phyloP scores from a whole-genome alignment of 2,329 filamentous ascomycete genomes.

The Claviceps lovelessii region DNA sequence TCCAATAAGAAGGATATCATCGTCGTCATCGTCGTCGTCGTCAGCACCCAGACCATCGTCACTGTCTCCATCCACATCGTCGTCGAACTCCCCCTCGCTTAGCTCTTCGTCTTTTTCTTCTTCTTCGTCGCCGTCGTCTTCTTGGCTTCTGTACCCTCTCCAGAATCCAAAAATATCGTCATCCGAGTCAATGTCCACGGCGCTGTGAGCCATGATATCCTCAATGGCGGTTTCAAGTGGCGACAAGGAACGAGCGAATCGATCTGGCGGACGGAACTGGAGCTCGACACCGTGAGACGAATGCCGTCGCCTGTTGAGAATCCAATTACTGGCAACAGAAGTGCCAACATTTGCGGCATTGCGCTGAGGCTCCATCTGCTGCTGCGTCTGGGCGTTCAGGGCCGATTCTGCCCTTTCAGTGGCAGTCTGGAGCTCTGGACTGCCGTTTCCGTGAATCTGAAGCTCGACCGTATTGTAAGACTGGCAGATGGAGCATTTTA shows the following conservation, averaged over 20 bases:
- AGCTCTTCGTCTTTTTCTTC: constrained; percentile 28
- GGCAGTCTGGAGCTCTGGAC: constrained; percentile 14
- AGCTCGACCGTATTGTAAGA: constrained; percentile 58
- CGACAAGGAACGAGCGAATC: constrained; percentile 31
- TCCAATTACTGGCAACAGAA: constrained; percentile 2
- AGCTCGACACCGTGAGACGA: constrained; percentile 24
- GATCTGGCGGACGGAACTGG: constrained; percentile 21
- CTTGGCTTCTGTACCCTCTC: constrained; percentile 22
- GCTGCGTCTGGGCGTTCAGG: constrained; percentile 2
- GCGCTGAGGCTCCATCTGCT: constrained; percentile 1
- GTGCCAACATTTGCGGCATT: not conserved
- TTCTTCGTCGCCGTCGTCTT: constrained; percentile 28
- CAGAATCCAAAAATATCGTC: constrained; percentile 46
- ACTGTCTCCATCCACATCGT: constrained; percentile 29
- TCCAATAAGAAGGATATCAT: constrained; percentile 35
- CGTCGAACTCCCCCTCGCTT: constrained; percentile 30
- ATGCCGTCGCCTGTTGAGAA: constrained; percentile 22
- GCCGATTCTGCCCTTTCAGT: constrained; percentile 10
- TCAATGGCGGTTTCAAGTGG: constrained; percentile 19
- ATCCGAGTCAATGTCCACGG: constrained; percentile 32
- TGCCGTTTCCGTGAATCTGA: constrained; percentile 38
- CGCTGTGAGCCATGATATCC: constrained; percentile 12
- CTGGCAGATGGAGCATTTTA: constrained; percentile 66
- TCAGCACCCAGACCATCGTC: constrained; percentile 29
- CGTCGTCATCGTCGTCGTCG: constrained; percentile 32